Evolutionary conservation across 2,329 filamentous ascomycete species (phyloP), one percentile per base, ranked within the genome.

Genomic region (Reticulascus tulasneorum): DNA sequence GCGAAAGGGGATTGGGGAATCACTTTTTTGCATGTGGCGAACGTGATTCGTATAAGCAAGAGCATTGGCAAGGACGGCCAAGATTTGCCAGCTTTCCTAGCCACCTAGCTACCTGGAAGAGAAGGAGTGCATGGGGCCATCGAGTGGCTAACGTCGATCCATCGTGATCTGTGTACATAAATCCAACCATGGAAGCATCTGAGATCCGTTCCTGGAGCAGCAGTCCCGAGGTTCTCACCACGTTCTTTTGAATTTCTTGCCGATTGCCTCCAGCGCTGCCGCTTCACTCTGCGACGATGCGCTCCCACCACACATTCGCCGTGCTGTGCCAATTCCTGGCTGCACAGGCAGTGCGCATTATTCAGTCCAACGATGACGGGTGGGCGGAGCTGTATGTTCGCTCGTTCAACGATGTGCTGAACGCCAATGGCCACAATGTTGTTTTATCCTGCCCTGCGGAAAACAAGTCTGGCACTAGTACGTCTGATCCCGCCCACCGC

Each of bases 321-420:
- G 23, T 44, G 31, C 34, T 46, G 17, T 30, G 37, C 13, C 37
- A 41, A 37, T 31, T 23, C 20, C 26, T 46, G 18, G 42, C 38
- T 29, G 42, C 31, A 23, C 44, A 56, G 13, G 53, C 46, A 33
- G 53, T 71, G 27, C 76, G 77, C 46, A 74, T 82, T 48, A 54
- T 86, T 35, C 76, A 81, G 37, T 72, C 73, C 45, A 86, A 86
- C 56, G 82, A 86, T 46, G 83, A 86, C 52, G 82, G 83, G 22
- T 86, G 83, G 83, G 79, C 82, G 6, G 82, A 85, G 60, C 70
- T 71, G 25, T 84, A 86, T 50, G 61, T 82, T 32, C 73, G 82
- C 12, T 67, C 69, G 0, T 63, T 85, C 33, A 75, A 82, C 58
- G 58, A 75, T 34, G 64, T 68, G 10, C 59, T 86, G 25, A 68